A percentile compares a stretch with the other conserved stretches of the same genome.
Evolutionary conservation across 2,329 filamentous ascomycete genomes (phyloP).

Genomic region (Huntiella savannae): DNA sequence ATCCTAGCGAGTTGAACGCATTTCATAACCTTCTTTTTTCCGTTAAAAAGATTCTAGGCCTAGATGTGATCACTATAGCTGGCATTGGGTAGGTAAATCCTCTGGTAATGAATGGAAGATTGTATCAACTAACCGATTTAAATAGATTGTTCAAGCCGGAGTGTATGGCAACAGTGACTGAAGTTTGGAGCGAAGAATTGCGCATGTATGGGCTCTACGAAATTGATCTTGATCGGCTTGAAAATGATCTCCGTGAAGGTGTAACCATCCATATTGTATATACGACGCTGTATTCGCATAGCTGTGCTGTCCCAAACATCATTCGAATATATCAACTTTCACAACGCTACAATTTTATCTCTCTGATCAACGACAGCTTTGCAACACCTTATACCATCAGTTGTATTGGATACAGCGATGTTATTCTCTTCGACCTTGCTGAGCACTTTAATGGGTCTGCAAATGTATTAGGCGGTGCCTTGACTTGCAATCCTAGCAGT

Average conservation of each 20-base stretch:
- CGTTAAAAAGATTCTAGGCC: background rate
- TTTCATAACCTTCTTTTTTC: conserved; percentile 21
- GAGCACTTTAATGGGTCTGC: conserved; percentile 39
- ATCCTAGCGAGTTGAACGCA: conserved; percentile 34
- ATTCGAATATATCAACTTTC: conserved; percentile 20
- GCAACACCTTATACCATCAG: conserved; percentile 31
- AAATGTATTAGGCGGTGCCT: conserved; percentile 32
- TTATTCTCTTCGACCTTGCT: conserved; percentile 33
- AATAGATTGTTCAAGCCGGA: too few relatives aligned
- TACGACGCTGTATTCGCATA: conserved; percentile 25
- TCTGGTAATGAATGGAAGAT: too few relatives aligned
- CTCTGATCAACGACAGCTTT: conserved; percentile 30
- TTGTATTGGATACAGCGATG: conserved; percentile 27
- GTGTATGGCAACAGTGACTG: too few relatives aligned
- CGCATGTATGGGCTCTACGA: conserved; percentile 24
- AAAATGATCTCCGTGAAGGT: conserved; percentile 24
- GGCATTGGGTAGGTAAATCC: conserved; percentile 1
- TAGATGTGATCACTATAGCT: background rate
- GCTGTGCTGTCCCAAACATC: conserved; percentile 18
- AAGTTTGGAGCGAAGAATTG: conserved; percentile 22
- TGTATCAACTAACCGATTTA: too few relatives aligned
- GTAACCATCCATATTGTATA: conserved; percentile 26
- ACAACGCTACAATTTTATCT: conserved; percentile 25
- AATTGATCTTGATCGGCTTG: conserved; percentile 24
- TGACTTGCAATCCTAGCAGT: conserved; percentile 29